Base-by-base conservation (phyloP, 345 rosid genomes). In the Boechera divaricarpa region DNA sequence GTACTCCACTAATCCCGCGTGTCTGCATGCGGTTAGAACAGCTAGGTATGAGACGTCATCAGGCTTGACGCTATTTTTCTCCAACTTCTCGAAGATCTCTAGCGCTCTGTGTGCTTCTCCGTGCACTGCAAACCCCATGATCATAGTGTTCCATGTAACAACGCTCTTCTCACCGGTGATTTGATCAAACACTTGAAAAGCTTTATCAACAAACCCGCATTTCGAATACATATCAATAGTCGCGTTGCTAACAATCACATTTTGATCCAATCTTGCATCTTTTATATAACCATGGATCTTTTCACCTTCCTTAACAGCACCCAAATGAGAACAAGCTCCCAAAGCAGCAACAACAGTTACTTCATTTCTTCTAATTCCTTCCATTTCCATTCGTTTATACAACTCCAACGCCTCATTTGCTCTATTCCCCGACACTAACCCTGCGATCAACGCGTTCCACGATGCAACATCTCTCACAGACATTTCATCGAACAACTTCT, bases 71-170 rank as follows among this genome's bases (percentile, higher is more conserved):
- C 89, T 82, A 45, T 70, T 72, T 0, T n/a, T 41, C 66, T 59
- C 74, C 88, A 94, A 83, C 55, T 81, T 78, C 77, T 82, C 61
- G 42, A 94, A 91, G 44, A 90, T 83, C 79, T 86, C 85, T 31
- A 91, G 67, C 21, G 96, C 92, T 79, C 71, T 85, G 12, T 44
- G 12, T 7, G 90, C 96, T 77, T 90, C 84, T 48, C 98, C 98
- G 33, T 90, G 90, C 83, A 87, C 84, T 1, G 98, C 96, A 74
- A 86, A 90, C 24, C 87, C 96, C 93, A 84, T 91, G 33, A 94
- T 84, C 93, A 91, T 94, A 7, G 96, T 88, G 80, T 94, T 94
- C 98, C 97, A 94, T 4, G 97, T 84, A 61, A 94, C 85, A 70
- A 87, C 68, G 79, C 79, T 82, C 80, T 82, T 87, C 70, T 49